These are phyloP conservation scores for Cucumis sativus DNA, from an alignment of 306 rosid genomes.

Conservation along the genomic window DNA sequence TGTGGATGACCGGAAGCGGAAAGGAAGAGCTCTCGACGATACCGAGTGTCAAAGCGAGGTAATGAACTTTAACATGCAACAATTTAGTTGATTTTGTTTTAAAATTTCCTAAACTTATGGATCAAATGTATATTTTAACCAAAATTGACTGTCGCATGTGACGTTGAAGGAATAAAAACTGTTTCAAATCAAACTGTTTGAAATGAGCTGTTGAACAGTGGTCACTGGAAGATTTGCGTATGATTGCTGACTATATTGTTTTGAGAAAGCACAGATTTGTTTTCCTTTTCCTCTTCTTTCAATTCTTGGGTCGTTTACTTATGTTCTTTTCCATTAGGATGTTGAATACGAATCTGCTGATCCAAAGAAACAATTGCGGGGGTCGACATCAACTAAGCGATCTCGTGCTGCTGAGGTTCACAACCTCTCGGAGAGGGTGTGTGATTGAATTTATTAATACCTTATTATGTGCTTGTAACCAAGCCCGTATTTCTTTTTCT, in stretches of 20 bases:
- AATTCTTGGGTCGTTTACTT: not conserved
- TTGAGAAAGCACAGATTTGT: not conserved
- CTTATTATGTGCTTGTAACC: not conserved
- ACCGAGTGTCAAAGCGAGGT: constrained; percentile 55
- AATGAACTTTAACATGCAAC: not conserved
- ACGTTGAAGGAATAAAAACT: not conserved
- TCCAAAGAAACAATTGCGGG: constrained; percentile 40
- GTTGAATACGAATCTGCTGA: constrained; percentile 40
- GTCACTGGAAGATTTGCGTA: not conserved
- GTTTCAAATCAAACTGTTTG: not conserved
- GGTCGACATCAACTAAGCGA: constrained; percentile 45
- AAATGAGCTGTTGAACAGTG: not conserved
- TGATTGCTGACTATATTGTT: not conserved
- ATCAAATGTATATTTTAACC: not conserved
- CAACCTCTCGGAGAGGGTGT: constrained; percentile 91
- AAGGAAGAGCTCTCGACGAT: constrained; percentile 37
- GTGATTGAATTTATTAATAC: constrained; percentile 7
- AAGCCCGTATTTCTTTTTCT: not conserved
- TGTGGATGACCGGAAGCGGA: constrained; percentile 42
- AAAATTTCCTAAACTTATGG: not conserved
- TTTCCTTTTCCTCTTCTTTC: not conserved
- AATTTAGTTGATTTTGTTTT: too few relatives aligned
- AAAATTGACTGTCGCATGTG: not conserved
- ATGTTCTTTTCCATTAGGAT: constrained; percentile 21
- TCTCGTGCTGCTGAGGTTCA: constrained; percentile 85